Evolutionary conservation across 371 early-diverging fungal species (phyloP), one percentile per base, ranked within the genome.

Genomic region (Lichtheimia ramosa): DNA sequence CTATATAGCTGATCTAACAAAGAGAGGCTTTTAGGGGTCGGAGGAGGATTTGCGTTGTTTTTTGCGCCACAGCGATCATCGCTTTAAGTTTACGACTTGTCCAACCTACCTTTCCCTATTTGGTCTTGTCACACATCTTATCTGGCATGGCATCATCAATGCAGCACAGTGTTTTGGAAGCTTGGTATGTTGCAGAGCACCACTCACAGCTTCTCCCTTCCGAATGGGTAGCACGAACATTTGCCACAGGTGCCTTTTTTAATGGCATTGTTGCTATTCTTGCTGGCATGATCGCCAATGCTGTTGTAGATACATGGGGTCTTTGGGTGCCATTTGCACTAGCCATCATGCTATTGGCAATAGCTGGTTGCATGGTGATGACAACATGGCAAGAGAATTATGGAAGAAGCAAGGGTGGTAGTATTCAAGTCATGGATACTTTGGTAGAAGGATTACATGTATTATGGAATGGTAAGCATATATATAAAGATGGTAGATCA

Each of bases 141-240:
- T 86, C 89, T 13, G 92, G 93, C 2, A 70, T 90, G 24, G 69
- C 85, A 15, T 87, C 91, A 0, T 89, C 90, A 0, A 68, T 92
- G 21, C 68, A 90, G 18, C 88, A 87, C 60, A 83, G 87, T 20
- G 89, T 88, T 15, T 92, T 92, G 74, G 93, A 92, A 67, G 81
- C 90, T 12, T 92, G 93, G 93, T 87, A 90, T 75, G 86, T 91
- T 21, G 75, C 82, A 15, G 91, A 89, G 56, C 89, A 91, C 65
- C 72, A 76, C 34, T 69, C 79, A 3, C 71, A 75, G 51, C 86
- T 83, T 21, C 87, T 88, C 57, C 73, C 82, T 0, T 62, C 77
- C 3, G 69, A 71, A 5, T 74, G 83, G 68, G 77, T 89, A 16
- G 77, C 84, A 10, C 81, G 79, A n/a, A 90, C 88, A 1, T 92